Base-by-base conservation (phyloP, 1,139 yeast genomes). In the Chernovozyma sophiae-reginae region DNA sequence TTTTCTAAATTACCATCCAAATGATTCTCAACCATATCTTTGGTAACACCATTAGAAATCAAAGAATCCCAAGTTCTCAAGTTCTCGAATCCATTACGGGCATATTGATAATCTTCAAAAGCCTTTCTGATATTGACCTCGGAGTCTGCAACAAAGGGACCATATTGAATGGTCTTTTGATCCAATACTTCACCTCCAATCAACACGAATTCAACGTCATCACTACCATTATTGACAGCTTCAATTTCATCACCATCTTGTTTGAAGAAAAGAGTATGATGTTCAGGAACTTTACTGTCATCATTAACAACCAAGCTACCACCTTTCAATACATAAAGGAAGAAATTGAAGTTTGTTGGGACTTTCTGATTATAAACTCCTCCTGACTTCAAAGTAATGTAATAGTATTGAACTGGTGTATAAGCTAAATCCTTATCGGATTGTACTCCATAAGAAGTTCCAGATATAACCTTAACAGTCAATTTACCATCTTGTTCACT, bases 111-210 rank as follows among this genome's bases (percentile, higher is more conserved):
- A 55, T 84, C 92, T 55, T 62, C 52, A 52, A 83, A 79, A 0
- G 87, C 94, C 52, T 82, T 65, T 47, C 74, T 71, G 43, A 86
- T 81, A 47, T 75, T 75, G 36, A 74, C 79, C 41, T 68, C 66
- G 15, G 81, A 64, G 8, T 81, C 76, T 43, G 86, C 92, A 13
- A 84, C 95, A 56, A 86, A 87, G 14, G 96, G 96, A 12, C 97
- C 97, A 54, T 87, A 85, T 56, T 89, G 96, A 28, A 86, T 85
- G 38, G 85, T 73, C 14, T 79, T 76, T 63, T 89, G 97, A 49
- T 86, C 76, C 42, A 87, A 67, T 29, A 77, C 74, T 57, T 86
- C 66, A 35, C 96, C 97, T 25, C 90, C 95, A 44, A 87, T 66
- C 25, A 89, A 51, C 4, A 85, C 78, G 48, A 89, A 79, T 44